Conservation (phyloP, 2,329 filamentous ascomycete genomes). For the Xylaria sp. region DNA sequence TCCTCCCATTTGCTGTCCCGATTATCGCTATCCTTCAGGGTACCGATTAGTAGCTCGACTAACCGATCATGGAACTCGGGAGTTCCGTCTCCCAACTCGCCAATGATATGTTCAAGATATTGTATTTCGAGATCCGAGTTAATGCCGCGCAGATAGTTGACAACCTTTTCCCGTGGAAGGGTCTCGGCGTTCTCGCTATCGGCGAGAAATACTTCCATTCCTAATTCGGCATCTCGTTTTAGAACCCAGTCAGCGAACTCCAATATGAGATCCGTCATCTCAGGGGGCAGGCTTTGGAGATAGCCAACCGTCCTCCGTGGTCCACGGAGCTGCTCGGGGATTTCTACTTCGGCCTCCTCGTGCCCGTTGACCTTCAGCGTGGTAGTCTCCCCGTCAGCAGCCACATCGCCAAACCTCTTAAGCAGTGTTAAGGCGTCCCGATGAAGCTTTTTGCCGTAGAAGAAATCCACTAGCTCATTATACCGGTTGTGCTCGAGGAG, state of each 20-base stretch:
- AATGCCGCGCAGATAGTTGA: constrained; percentile 77
- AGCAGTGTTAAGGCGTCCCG: constrained; percentile 85
- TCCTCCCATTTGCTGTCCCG: constrained; percentile 63
- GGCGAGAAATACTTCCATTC: constrained; percentile 92
- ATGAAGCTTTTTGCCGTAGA: constrained; percentile 94
- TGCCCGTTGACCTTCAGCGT: constrained; percentile 43
- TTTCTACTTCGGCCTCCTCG: constrained; percentile 46
- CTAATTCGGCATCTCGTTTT: constrained; percentile 73
- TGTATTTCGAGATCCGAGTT: constrained; percentile 76
- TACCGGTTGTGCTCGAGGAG: constrained; percentile 89
- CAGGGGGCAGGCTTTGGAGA: constrained; percentile 86
- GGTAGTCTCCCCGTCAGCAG: constrained; percentile 53
- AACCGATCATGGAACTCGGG: constrained; percentile 89
- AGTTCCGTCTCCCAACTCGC: constrained; percentile 83
- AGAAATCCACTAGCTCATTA: constrained; percentile 95
- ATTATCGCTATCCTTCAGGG: constrained; percentile 49
- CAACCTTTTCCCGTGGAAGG: constrained; percentile 78
- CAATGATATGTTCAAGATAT: constrained; percentile 92
- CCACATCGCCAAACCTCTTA: constrained; percentile 74
- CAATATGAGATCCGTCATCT: constrained; percentile 88
- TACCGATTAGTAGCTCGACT: constrained; percentile 73
- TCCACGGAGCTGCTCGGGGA: constrained; percentile 69
- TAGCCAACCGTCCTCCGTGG: constrained; percentile 88
- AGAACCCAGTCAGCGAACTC: constrained; percentile 93
- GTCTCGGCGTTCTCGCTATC: constrained; percentile 96